Base-by-base conservation (phyloP, 768 basidiomycete genomes). In the Mycena polygramma region DNA sequence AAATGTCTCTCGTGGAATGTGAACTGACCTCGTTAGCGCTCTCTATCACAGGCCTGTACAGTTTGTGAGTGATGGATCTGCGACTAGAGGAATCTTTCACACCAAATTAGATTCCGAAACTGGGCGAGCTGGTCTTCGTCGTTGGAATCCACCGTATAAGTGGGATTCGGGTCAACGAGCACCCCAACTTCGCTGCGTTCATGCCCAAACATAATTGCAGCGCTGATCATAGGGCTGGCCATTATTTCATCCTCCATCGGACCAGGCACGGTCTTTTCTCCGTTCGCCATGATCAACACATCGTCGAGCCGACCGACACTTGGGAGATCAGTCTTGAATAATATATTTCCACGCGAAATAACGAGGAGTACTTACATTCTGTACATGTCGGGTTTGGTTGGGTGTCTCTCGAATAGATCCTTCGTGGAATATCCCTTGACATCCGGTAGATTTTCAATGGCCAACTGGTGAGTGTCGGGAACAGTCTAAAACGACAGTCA, bases 401-500 rank as follows among this genome's bases (percentile, higher is more conserved):
- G 77, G 53, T 83, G 82, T 39, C 72, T 70, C 59, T 77, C 53
- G 57, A 80, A 78, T 17, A 78, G 63, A 69, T 81, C 81, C 17
- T 70, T 75, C 43, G 75, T 79, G 14, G 74, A 72, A 49, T 80
- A 81, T 14, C 80, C 81, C 36, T 69, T 74, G 41, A 75, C 66
- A 35, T 71, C 73, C 20, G 69, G 61, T 2, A 81, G 43, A 51
- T 79, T 85, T 62, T 84, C 81, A 2, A 83, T 77, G 2, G 83
- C 74, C 1, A 80, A 48, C 36, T 79, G 75, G 66, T 84, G 82
- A 4, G 66, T 78, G 15, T 62, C 60, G 11, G 54, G 66, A 36
- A 59, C 74, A 15, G 78, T 79, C 84, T 84, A n/a, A n/a, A n/a
- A n/a, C n/a, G n/a, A n/a, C n/a, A n/a, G n/a, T n/a, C n/a, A n/a